Conservation (phyloP, 768 basidiomycete genomes). For the Trametes sanguinea region DNA sequence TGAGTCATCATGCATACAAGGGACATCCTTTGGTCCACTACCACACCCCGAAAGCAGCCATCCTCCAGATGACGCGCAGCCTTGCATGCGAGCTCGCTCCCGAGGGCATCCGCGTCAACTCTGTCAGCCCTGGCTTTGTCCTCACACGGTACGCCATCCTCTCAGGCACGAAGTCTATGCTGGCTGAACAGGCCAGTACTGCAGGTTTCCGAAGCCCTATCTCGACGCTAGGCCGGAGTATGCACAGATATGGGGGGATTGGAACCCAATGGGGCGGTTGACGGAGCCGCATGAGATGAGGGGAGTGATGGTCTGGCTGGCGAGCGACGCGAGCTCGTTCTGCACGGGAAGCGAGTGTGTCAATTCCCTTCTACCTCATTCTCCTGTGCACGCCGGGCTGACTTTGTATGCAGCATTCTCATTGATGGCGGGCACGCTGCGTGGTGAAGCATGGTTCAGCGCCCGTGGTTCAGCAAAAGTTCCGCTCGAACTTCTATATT, state of each 20-base stretch:
- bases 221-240: constrained; percentile 61
- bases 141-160: constrained; percentile 50
- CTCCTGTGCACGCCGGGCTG: background rate
- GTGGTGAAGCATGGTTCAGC: constrained; percentile 42
- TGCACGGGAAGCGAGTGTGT: constrained; percentile 79
- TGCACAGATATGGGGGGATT: constrained; percentile 56
- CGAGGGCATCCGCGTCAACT: constrained; percentile 67
- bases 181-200: too few species aligned
- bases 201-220: constrained; percentile 67
- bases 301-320: constrained; percentile 60
- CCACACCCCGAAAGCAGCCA: constrained; percentile 70
- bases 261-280: constrained; percentile 61
- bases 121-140: constrained; percentile 72
- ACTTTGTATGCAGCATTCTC: constrained; percentile 44
- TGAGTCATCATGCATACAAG: constrained; percentile 15
- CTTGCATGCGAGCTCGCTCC: constrained; percentile 76
- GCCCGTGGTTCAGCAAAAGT: too few species aligned
- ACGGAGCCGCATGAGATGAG: constrained; percentile 69
- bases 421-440: constrained; percentile 64
- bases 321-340: constrained; percentile 49
- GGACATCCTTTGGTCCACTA: constrained; percentile 42
- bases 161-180: too few species aligned
- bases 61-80: constrained; percentile 73
- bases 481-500: too few species aligned
- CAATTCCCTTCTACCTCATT: background rate